A percentile compares a stretch with the other conserved stretches of the same genome.
These are phyloP conservation scores for Neofusicoccum parvum DNA, from an alignment of 2,329 filamentous ascomycete species.

Conservation along the genomic window DNA sequence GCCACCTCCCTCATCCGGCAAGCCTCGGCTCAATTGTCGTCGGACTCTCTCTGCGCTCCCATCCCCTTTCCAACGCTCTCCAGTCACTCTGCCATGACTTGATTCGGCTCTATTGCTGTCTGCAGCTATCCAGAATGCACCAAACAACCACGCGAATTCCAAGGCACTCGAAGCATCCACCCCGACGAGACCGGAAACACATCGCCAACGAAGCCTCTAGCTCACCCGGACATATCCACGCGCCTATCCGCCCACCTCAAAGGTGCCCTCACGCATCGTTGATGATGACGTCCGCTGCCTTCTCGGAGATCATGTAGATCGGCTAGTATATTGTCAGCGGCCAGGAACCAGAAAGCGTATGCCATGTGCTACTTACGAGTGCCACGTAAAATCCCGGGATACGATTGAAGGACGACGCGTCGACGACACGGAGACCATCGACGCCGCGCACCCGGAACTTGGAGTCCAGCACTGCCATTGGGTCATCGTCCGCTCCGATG, in stretches of 20 bases:
- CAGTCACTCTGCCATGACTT: too few species aligned
- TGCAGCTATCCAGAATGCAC: neutral
- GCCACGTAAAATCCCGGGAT: constrained; percentile 59
- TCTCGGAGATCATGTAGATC: constrained; percentile 61
- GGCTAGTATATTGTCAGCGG: constrained; percentile 29
- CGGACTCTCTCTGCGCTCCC: neutral
- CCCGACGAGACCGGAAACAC: too few species aligned
- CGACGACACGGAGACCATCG: constrained; percentile 60
- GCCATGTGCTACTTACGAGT: constrained; percentile 25
- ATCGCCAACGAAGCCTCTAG: too few species aligned
- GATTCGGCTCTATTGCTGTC: neutral
- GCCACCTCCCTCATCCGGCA: neutral
- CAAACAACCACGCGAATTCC: neutral
- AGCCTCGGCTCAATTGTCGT: neutral
- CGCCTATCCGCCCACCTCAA: too few species aligned
- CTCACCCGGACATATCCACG: too few species aligned
- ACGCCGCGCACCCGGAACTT: constrained; percentile 61
- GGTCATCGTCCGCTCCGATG: constrained; percentile 58
- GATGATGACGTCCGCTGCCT: constrained; percentile 55
- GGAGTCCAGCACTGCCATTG: constrained; percentile 58
- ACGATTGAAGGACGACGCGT: constrained; percentile 60
- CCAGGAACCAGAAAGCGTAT: too few species aligned
- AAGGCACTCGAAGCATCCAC: too few species aligned
- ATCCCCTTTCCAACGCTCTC: neutral
- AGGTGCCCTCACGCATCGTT: neutral